Evolutionary conservation across 1,284 basidiomycete genomes (phyloP).

Genomic region (Somion occarium): DNA sequence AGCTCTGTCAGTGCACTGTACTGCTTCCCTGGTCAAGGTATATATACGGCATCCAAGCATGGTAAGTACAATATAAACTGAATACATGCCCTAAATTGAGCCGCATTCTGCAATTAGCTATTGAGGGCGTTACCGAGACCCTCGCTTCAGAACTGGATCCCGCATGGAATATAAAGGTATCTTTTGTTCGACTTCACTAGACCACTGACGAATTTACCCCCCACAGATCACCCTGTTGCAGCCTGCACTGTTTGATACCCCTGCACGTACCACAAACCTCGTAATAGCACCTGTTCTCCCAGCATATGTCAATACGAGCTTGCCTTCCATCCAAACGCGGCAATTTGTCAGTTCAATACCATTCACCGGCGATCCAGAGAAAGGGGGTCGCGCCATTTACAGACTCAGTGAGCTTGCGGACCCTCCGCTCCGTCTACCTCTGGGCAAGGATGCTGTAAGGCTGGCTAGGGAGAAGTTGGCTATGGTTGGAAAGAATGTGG

Average conservation of each 20-base stretch:
- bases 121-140: slow-evolving; percentile 30
- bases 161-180: slow-evolving; percentile 37
- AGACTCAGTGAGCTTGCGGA: slow-evolving; percentile 1
- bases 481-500: not conserved
- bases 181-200: not conserved
- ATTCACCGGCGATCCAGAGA: not conserved
- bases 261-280: not conserved
- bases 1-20: slow-evolving; percentile 25
- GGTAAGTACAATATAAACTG: slow-evolving; percentile 5
- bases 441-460: slow-evolving; percentile 2
- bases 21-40: slow-evolving; percentile 19
- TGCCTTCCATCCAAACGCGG: not conserved
- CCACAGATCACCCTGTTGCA: slow-evolving; percentile 8
- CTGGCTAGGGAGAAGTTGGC: not conserved
- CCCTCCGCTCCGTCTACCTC: slow-evolving; percentile 1
- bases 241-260: slow-evolving; percentile 8
- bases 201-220: too few relatives aligned
- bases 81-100: not conserved
- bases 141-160: slow-evolving; percentile 31
- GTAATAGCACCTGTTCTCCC: not conserved
- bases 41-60: slow-evolving; percentile 25
- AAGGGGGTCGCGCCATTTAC: not conserved
- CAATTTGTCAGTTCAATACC: not conserved
- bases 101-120: slow-evolving; percentile 15
- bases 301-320: not conserved